phyloP scores from a whole-genome alignment of 2,329 filamentous ascomycete genomes.

The Coniochaeta sp. region DNA sequence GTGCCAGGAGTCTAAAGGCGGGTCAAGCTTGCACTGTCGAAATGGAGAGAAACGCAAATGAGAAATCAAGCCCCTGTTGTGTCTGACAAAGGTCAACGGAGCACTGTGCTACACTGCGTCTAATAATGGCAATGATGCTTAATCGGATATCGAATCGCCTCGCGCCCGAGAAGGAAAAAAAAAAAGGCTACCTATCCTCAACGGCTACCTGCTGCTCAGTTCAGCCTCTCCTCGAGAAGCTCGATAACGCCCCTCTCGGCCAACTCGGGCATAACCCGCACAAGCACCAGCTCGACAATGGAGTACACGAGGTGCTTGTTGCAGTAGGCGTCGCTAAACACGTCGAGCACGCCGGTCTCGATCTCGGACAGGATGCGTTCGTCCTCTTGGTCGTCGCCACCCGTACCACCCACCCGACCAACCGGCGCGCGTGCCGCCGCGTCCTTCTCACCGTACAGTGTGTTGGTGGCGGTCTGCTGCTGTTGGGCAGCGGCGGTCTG shows the following conservation, averaged over 20 bases:
- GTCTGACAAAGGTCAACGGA: too few species aligned
- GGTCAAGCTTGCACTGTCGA: neutral
- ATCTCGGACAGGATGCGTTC: slow-evolving; percentile 49
- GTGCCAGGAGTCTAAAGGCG: neutral
- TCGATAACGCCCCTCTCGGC: slow-evolving; percentile 63
- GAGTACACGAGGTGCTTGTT: slow-evolving; percentile 89
- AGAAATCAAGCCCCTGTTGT: neutral
- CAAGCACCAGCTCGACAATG: slow-evolving; percentile 73
- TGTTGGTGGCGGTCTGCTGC: slow-evolving; percentile 6
- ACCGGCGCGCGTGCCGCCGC: slow-evolving; percentile 6
- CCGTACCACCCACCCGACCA: neutral
- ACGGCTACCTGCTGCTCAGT: neutral
- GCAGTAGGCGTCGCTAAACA: slow-evolving; percentile 76
- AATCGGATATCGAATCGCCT: neutral
- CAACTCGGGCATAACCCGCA: slow-evolving; percentile 78
- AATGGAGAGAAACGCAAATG: neutral
- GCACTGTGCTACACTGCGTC: neutral
- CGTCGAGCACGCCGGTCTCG: slow-evolving; percentile 57
- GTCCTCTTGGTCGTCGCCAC: slow-evolving; percentile 29
- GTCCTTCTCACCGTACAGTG: slow-evolving; percentile 4
- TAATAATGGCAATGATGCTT: neutral
- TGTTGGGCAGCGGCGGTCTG: slow-evolving; percentile 2
- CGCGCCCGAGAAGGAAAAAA: too few species aligned
- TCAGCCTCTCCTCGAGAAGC: slow-evolving; percentile 65
- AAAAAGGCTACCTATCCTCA: too few species aligned